These are phyloP conservation scores for Farysia itapuensis DNA, from an alignment of 1,284 basidiomycete species.

Conservation along the genomic window DNA sequence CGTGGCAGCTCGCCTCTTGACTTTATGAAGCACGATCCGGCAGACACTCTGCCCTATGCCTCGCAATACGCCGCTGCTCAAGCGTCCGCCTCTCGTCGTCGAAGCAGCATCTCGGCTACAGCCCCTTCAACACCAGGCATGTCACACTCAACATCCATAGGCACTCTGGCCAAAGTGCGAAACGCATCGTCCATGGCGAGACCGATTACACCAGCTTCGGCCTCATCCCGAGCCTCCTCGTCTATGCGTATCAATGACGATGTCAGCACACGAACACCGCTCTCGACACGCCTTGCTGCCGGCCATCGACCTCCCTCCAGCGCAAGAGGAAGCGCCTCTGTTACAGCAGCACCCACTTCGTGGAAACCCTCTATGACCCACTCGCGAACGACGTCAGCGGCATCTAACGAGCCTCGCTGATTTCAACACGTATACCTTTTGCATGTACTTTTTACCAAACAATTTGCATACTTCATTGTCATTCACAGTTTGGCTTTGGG, in stretches of 20 bases:
- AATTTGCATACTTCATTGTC: no score
- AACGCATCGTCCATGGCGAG: not conserved
- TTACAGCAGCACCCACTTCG: constrained; percentile 22
- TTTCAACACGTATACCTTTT: no score
- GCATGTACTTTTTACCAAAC: no score
- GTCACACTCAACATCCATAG: constrained; percentile 10
- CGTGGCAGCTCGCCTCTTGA: constrained; percentile 26
- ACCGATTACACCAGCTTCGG: not conserved
- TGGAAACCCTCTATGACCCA: constrained; percentile 12
- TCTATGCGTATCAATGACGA: not conserved
- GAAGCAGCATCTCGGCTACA: constrained; percentile 15
- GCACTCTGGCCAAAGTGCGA: constrained; percentile 20
- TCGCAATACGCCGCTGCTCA: constrained; percentile 22
- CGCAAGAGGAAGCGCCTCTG: constrained; percentile 16
- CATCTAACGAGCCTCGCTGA: not conserved
- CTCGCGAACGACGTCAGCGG: not conserved
- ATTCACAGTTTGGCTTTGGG: not conserved
- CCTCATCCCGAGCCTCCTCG: not conserved
- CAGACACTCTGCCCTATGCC: constrained; percentile 22
- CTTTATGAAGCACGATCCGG: constrained; percentile 51
- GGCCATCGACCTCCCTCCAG: constrained; percentile 9
- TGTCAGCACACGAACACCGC: constrained; percentile 2
- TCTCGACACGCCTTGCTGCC: constrained; percentile 14
- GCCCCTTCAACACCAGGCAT: constrained; percentile 11
- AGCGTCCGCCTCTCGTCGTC: constrained; percentile 15